phyloP scores from a whole-genome alignment of 768 basidiomycete species.

The Coprinopsis marcescibilis region DNA sequence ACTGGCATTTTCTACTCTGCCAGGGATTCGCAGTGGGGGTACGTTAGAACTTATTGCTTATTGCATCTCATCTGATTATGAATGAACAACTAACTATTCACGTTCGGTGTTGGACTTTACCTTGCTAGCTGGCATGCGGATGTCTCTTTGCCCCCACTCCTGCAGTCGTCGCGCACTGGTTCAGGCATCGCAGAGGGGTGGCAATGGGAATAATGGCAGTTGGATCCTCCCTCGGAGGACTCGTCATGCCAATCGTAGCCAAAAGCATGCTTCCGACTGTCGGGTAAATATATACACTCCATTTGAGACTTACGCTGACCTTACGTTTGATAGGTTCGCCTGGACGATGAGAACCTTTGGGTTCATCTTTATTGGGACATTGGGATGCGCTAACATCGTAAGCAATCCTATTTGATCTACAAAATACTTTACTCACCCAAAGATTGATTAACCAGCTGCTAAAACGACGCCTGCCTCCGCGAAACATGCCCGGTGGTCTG shows the following conservation, averaged over 20 bases:
- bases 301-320: no score
- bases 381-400: conserved; percentile 52
- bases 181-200: conserved; percentile 50
- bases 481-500: conserved; percentile 48
- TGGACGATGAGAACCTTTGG: conserved; percentile 75
- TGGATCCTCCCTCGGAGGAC: conserved; percentile 67
- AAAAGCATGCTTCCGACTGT: conserved; percentile 46
- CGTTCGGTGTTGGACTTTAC: not conserved
- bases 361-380: conserved; percentile 48
- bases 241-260: conserved; percentile 56
- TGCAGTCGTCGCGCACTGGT: conserved; percentile 68
- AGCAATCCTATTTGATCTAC: conserved; percentile 1
- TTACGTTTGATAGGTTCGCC: no score
- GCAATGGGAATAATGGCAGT: conserved; percentile 62
- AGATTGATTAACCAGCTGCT: conserved; percentile 23
- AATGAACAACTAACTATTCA: not conserved
- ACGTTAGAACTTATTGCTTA: conserved; percentile 16
- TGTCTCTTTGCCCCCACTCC: conserved; percentile 58
- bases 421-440: not conserved
- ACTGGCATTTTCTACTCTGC: conserved; percentile 75
- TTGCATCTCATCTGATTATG: not conserved
- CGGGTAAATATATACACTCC: conserved; percentile 33
- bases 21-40: conserved; percentile 69
- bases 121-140: conserved; percentile 44
- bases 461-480: conserved; percentile 50